A percentile compares a stretch with the other conserved stretches of the same genome.
These are phyloP conservation scores for Boletellus sp. DNA, from an alignment of 768 basidiomycete genomes.

Conservation along the genomic window DNA sequence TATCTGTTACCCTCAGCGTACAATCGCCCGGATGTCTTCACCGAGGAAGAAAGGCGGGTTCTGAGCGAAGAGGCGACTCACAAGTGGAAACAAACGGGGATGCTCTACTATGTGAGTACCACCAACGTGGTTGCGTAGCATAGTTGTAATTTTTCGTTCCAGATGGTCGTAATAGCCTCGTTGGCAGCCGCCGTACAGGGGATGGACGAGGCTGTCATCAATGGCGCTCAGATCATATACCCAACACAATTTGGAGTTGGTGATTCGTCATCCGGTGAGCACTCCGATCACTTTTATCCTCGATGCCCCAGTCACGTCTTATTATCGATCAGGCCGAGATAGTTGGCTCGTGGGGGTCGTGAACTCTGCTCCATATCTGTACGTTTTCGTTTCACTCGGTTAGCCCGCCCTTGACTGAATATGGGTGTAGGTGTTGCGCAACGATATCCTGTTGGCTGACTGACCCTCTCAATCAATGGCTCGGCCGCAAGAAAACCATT, in stretches of 20 bases:
- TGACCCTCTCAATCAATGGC: conserved; percentile 61
- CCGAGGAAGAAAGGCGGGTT: conserved; percentile 40
- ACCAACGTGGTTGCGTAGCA: background rate
- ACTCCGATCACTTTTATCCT: conserved; percentile 1
- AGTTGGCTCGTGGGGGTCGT: conserved; percentile 74
- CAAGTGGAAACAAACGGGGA: conserved; percentile 47
- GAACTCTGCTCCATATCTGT: conserved; percentile 61
- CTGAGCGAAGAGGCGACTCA: conserved; percentile 45
- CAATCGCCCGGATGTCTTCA: conserved; percentile 38
- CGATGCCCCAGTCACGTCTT: background rate
- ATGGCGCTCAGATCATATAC: conserved; percentile 45
- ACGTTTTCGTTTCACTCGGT: conserved; percentile 11
- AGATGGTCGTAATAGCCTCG: conserved; percentile 56
- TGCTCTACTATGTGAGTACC: conserved; percentile 39
- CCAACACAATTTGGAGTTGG: conserved; percentile 55
- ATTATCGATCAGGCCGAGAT: conserved; percentile 36
- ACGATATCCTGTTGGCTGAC: conserved; percentile 61
- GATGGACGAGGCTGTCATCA: conserved; percentile 40
- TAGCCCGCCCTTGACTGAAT: background rate
- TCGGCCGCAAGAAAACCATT: conserved; percentile 61
- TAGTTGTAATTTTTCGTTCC: conserved; percentile 35
- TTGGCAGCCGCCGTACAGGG: conserved; percentile 81
- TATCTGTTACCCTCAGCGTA: conserved; percentile 28
- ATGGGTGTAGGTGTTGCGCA: conserved; percentile 43
- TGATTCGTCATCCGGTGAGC: conserved; percentile 18